Percentiles rank a stretch among this genome's conserved stretches.
These are phyloP conservation scores for Agroathelia rolfsii DNA, from an alignment of 1,284 basidiomycete genomes.

Conservation along the genomic window DNA sequence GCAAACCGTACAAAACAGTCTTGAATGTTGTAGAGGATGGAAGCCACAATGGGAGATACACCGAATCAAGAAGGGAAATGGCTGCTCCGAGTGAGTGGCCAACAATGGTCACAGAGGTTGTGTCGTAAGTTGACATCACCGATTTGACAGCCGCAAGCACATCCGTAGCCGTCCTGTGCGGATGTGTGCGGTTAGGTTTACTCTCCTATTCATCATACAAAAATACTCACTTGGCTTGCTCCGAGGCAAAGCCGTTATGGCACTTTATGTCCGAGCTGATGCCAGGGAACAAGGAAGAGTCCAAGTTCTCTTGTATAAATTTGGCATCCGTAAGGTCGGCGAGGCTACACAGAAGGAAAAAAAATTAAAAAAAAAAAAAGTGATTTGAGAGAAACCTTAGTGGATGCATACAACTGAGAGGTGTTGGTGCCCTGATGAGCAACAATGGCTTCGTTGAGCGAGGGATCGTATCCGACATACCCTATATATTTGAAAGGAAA, in stretches of 20 bases:
- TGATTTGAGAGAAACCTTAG: too few relatives aligned
- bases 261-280: slow-evolving; percentile 17
- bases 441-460: slow-evolving; percentile 19
- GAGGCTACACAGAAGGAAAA: slow-evolving; percentile 12
- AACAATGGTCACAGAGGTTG: slow-evolving; percentile 23
- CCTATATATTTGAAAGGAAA: slow-evolving; percentile 13
- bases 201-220: slow-evolving; percentile 2
- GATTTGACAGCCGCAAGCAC: slow-evolving; percentile 27
- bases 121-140: slow-evolving; percentile 19
- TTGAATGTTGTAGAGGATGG: slow-evolving; percentile 26
- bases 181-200: too few relatives aligned
- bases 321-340: slow-evolving; percentile 23
- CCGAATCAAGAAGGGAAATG: slow-evolving; percentile 34
- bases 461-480: slow-evolving; percentile 25
- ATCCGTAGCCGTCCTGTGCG: slow-evolving; percentile 25
- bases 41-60: slow-evolving; percentile 38
- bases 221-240: slow-evolving; percentile 23
- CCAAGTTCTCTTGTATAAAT: slow-evolving; percentile 17
- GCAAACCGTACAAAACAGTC: slow-evolving; percentile 32
- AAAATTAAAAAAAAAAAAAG: too few relatives aligned
- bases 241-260: slow-evolving; percentile 25
- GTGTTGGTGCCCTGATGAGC: slow-evolving; percentile 28
- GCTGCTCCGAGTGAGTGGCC: slow-evolving; percentile 39
- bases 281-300: slow-evolving; percentile 26
- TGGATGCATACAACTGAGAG: slow-evolving; percentile 15